phyloP scores from a whole-genome alignment of 768 basidiomycete species.

The Neoboletus subvelutipes region DNA sequence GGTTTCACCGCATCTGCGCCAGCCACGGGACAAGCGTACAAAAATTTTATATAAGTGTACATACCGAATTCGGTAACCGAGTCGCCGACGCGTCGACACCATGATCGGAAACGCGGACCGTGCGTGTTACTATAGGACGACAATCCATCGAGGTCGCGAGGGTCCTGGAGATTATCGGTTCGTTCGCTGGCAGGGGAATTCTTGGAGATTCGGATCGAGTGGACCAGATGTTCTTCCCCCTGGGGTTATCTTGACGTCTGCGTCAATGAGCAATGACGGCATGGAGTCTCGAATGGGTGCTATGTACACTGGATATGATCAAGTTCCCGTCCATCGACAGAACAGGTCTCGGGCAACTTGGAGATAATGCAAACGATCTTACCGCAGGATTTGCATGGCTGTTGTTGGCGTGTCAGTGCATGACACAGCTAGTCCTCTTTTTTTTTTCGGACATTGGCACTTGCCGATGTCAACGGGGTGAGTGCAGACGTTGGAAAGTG shows the following conservation, averaged over 20 bases:
- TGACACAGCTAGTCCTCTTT: background rate
- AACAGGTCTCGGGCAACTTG: background rate
- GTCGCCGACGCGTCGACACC: background rate
- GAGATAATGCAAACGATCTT: background rate
- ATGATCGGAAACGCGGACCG: conserved; percentile 1
- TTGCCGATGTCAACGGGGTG: background rate
- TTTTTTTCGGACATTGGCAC: background rate
- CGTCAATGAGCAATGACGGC: background rate
- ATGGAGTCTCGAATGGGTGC: background rate
- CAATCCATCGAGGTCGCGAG: background rate
- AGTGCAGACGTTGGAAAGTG: background rate
- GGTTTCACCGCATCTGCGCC: background rate
- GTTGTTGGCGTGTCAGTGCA: background rate
- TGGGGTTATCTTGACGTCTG: background rate
- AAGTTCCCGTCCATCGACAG: background rate
- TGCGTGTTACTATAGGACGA: background rate
- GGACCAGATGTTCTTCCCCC: background rate
- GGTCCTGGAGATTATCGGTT: background rate
- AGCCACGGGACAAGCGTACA: background rate
- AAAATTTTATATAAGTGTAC: background rate
- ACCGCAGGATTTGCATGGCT: background rate
- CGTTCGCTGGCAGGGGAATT: background rate
- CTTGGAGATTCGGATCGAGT: background rate
- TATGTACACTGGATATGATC: background rate
- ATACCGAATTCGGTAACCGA: background rate